A percentile compares a stretch with the other conserved stretches of the same genome.
Conservation (phyloP, 2,329 filamentous ascomycete genomes). For the Thielaviopsis ethacetica region DNA sequence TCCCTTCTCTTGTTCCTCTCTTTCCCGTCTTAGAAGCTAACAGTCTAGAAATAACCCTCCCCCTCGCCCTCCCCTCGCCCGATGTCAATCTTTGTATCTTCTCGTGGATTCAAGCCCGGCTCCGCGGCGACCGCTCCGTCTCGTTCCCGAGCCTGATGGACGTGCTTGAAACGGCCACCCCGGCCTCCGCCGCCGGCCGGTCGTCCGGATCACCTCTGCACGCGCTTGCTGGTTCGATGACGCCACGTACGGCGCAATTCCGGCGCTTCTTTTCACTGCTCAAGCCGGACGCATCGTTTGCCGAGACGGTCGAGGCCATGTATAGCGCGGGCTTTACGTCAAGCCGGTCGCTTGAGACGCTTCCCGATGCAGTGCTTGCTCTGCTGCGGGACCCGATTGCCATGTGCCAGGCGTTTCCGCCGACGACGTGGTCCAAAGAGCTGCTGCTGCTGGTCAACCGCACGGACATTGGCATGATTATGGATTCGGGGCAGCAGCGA, state of each 20-base stretch:
- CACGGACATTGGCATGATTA: constrained; percentile 57
- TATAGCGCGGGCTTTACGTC: constrained; percentile 50
- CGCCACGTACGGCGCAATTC: constrained; percentile 56
- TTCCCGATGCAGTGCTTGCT: constrained; percentile 70
- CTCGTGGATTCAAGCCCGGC: constrained; percentile 34
- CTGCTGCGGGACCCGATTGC: constrained; percentile 71
- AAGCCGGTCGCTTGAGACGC: constrained; percentile 51
- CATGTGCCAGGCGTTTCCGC: constrained; percentile 69
- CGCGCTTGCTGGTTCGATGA: constrained; percentile 20
- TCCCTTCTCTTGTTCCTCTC: neutral
- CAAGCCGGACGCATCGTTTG: constrained; percentile 31
- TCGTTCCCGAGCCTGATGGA: constrained; percentile 28
- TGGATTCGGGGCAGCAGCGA: constrained; percentile 26
- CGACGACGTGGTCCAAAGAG: constrained; percentile 54
- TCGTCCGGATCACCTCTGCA: neutral
- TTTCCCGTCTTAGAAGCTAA: neutral
- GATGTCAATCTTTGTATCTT: constrained; percentile 23
- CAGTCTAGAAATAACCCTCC: constrained; percentile 17
- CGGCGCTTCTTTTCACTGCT: constrained; percentile 48
- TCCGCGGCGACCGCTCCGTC: constrained; percentile 23
- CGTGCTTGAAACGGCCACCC: constrained; percentile 16
- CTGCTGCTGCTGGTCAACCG: constrained; percentile 64
- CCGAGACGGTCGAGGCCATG: constrained; percentile 59
- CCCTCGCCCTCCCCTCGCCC: constrained; percentile 18
- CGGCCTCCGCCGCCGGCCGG: neutral